These are phyloP conservation scores for Mortierella claussenii DNA, from an alignment of 192 early-diverging fungal genomes.

Conservation along the genomic window DNA sequence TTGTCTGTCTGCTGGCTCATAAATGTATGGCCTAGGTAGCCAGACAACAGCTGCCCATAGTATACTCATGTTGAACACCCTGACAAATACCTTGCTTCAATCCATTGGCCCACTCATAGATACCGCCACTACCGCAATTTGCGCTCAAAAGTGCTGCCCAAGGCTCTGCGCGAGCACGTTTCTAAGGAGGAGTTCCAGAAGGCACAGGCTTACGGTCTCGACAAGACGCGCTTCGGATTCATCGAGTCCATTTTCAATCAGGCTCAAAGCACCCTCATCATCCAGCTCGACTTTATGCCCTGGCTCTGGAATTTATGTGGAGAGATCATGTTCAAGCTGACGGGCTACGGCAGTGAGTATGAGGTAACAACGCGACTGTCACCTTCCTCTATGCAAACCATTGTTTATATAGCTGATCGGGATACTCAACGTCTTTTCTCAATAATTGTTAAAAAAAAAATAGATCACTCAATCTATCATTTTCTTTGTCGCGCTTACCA, in stretches of 20 bases:
- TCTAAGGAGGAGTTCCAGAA: conserved; percentile 82
- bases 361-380: too few species aligned
- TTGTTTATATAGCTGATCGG: too few species aligned
- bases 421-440: too few species aligned
- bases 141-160: conserved; percentile 74
- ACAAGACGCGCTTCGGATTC: conserved; percentile 85
- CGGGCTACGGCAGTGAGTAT: conserved; percentile 71
- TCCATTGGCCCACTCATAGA: conserved; percentile 29
- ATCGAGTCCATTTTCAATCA: conserved; percentile 70
- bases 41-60: background rate
- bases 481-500: conserved; percentile 71
- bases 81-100: background rate
- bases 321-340: conserved; percentile 55
- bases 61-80: background rate
- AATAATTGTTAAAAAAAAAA: too few species aligned
- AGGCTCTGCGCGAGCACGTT: conserved; percentile 71
- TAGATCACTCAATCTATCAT: conserved; percentile 88
- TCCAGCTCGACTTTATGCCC: conserved; percentile 79
- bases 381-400: too few species aligned
- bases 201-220: conserved; percentile 86
- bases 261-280: conserved; percentile 71
- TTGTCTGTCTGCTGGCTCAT: background rate
- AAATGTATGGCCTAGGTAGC: background rate
- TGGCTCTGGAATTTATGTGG: conserved; percentile 77
- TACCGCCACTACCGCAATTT: conserved; percentile 82